Percentiles rank a stretch among this genome's conserved stretches.
Evolutionary conservation across 139 green algal species (phyloP).

Genomic region (Pleodorina starrii): DNA sequence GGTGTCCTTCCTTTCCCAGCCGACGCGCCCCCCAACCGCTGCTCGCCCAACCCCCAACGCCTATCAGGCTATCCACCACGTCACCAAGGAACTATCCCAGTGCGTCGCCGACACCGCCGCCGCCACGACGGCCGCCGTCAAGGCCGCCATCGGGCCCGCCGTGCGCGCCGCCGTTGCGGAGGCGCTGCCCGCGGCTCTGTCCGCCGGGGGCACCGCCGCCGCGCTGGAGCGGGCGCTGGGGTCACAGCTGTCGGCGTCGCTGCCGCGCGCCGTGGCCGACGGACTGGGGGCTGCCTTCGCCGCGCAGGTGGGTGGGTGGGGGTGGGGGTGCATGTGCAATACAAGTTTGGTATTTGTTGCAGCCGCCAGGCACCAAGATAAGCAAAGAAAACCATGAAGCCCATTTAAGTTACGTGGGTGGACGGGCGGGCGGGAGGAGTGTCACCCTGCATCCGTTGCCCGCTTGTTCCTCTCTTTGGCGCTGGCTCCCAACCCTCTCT

Average conservation of each 20-base stretch:
- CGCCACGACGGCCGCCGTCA: constrained; percentile 28
- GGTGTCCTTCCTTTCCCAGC: too few relatives aligned
- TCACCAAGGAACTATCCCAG: constrained; percentile 37
- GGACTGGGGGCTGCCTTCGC: constrained; percentile 25
- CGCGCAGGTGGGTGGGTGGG: background rate
- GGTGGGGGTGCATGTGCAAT: too few relatives aligned
- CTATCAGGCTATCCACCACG: constrained; percentile 7
- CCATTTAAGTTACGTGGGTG: too few relatives aligned
- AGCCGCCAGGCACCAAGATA: too few relatives aligned
- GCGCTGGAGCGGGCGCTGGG: constrained; percentile 62
- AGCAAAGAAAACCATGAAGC: too few relatives aligned
- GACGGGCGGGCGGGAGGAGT: too few relatives aligned
- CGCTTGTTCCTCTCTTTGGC: too few relatives aligned
- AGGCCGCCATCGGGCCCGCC: constrained; percentile 40
- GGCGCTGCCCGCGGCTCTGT: constrained; percentile 62
- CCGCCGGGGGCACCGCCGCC: constrained; percentile 9
- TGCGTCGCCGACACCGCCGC: constrained; percentile 40
- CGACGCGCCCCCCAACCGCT: too few relatives aligned
- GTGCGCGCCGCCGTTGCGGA: constrained; percentile 54
- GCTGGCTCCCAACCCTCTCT: too few relatives aligned
- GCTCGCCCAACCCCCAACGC: too few relatives aligned
- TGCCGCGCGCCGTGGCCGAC: constrained; percentile 37
- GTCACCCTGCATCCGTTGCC: too few relatives aligned
- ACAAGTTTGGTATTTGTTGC: too few relatives aligned
- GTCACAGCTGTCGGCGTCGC: constrained; percentile 40